phyloP scores from a whole-genome alignment of 805 yeast species.

The Wickerhamiella spandovensis region DNA sequence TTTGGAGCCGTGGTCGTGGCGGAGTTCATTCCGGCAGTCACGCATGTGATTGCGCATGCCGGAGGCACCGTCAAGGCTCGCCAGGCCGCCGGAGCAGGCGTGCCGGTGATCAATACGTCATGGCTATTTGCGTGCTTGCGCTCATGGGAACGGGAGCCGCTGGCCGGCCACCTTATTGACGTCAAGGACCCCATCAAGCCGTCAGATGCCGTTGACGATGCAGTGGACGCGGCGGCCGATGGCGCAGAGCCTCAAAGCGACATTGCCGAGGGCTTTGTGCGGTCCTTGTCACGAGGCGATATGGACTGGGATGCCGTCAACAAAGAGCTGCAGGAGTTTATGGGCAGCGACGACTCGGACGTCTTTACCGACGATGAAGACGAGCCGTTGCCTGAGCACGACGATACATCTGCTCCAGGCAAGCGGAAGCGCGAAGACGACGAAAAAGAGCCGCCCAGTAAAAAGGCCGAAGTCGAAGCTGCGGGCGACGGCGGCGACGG shows the following conservation, averaged over 20 bases:
- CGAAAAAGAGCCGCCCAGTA: neutral
- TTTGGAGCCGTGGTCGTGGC: conserved; percentile 80
- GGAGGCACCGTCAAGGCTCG: conserved; percentile 77
- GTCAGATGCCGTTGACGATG: conserved; percentile 19
- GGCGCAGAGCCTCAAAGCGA: conserved; percentile 32
- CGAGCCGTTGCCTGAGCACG: conserved; percentile 1
- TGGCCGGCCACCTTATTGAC: conserved; percentile 40
- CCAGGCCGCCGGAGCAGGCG: conserved; percentile 51
- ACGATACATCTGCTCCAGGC: conserved; percentile 3
- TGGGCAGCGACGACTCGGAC: conserved; percentile 23
- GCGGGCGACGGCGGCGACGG: neutral
- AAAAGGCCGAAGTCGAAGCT: neutral
- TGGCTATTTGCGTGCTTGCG: conserved; percentile 86
- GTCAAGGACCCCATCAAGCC: conserved; percentile 35
- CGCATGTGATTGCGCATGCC: conserved; percentile 77
- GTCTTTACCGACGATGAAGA: conserved; percentile 11
- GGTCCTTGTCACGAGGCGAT: conserved; percentile 18
- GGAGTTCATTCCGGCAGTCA: conserved; percentile 58
- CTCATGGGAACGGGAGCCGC: conserved; percentile 60
- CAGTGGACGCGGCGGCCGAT: conserved; percentile 30
- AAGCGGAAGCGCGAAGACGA: neutral
- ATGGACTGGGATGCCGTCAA: conserved; percentile 39
- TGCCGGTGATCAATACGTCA: conserved; percentile 75
- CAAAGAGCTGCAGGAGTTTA: conserved; percentile 42
- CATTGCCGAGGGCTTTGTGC: conserved; percentile 29